phyloP scores from a whole-genome alignment of 495 filamentous ascomycete genomes.

The Lasiosphaeris hirsuta region DNA sequence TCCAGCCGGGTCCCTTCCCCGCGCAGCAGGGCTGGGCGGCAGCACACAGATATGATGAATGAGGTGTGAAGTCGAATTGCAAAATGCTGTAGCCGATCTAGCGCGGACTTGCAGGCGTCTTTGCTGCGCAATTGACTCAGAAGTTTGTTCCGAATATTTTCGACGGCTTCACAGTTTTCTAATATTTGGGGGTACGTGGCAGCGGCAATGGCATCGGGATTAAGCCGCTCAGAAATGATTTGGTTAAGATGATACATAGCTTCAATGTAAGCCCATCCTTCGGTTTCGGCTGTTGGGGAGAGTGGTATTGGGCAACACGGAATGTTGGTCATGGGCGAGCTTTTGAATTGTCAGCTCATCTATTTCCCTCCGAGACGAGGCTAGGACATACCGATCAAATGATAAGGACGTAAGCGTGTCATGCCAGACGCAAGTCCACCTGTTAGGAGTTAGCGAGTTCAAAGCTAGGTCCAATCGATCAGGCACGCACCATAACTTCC shows the following conservation, averaged over 20 bases:
- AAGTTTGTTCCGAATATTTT: slow-evolving; percentile 45
- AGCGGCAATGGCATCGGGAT: slow-evolving; percentile 46
- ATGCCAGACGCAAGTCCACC: slow-evolving; percentile 58
- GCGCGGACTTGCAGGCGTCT: slow-evolving; percentile 51
- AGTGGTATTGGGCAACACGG: slow-evolving; percentile 46
- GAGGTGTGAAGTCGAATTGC: slow-evolving; percentile 53
- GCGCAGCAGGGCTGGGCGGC: slow-evolving; percentile 50
- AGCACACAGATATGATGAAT: slow-evolving; percentile 54
- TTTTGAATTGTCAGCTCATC: slow-evolving; percentile 9
- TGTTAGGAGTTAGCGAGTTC: slow-evolving; percentile 14
- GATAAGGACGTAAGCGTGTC: slow-evolving; percentile 54
- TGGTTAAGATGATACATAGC: slow-evolving; percentile 53
- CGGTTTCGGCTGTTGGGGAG: slow-evolving; percentile 38
- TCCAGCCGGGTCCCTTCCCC: slow-evolving; percentile 36
- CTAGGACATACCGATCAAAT: slow-evolving; percentile 48
- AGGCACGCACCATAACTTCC: slow-evolving; percentile 41
- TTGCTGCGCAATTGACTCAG: slow-evolving; percentile 43
- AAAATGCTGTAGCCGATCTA: slow-evolving; percentile 53
- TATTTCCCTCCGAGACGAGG: no score
- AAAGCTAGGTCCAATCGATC: no score
- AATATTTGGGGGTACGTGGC: slow-evolving; percentile 47
- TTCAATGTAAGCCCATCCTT: slow-evolving; percentile 52
- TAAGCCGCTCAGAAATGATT: slow-evolving; percentile 48
- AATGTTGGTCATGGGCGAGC: slow-evolving; percentile 50
- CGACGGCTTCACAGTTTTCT: slow-evolving; percentile 45